Base-by-base conservation (phyloP, 495 filamentous ascomycete species). In the Trichoderma orchidacearum region DNA sequence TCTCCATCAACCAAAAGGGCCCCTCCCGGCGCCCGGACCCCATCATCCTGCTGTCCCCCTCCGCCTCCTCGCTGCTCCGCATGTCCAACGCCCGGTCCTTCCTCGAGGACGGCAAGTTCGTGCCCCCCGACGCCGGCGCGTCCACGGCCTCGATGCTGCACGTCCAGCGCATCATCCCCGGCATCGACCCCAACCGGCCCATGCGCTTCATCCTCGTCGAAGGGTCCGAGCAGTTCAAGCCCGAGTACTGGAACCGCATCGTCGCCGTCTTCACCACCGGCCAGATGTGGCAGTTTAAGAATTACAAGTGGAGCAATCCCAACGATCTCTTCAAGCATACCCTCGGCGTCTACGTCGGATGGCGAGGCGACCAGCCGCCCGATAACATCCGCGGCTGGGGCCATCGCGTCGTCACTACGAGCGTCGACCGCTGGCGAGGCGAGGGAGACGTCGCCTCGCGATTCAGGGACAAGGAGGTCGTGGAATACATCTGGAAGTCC, bases 201-300 rank as follows among this genome's bases (percentile, higher is more conserved):
- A 82, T 94, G 62, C 86, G 91, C 53, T 97, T 99, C 74, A 89
- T 96, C 63, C 82, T 99, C 23, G 92, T 96, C 54, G 93, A 99
- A 66, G 83, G 82, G 12, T 85, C 89, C 0, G 84, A 93, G 63
- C 85, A 94, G 70, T 99, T 99, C 77, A 93, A 93, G 68, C 93
- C 93, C 1, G 91, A 97, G 65, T 96, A 97, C 73, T 99, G 93
- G 93, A 82, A 84, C 57, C 84, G 94, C 18, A 87, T 99, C 9
- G 93, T 97, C 8, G 94, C 89, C 8, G 90, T 99, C 48, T 99
- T 99, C 71, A 99, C 93, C 0, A 99, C 93, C 8, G 93, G 93
- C 23, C 93, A 99, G 70, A 85, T 86, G 11, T 99, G 93, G 93
- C 93, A 99, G 69, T 99, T 97, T 73, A 95, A 95, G 72, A 85